Base-by-base conservation (phyloP, 2,329 filamentous ascomycete genomes). In the Phialocephala subalpina region DNA sequence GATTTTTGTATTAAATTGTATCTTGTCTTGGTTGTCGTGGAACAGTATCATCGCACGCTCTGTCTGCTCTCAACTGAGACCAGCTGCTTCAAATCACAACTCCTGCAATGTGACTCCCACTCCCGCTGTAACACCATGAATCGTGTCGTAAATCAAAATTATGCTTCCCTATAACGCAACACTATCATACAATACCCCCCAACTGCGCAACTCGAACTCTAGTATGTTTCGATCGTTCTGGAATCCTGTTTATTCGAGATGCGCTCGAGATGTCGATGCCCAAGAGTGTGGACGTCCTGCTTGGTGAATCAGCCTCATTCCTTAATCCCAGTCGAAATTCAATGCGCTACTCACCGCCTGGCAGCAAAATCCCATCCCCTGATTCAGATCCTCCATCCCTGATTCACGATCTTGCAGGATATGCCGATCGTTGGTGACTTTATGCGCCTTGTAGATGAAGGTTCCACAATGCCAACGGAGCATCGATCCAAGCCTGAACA, bases 81-180 rank as follows among this genome's bases (percentile, higher is more conserved):
- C 45, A 49, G 20, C 45, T 14, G 16, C 12, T 33, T n/a, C 14
- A 33, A 42, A 42, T 16, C 20, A 20, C 45, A 22, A 33, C 49
- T 27, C 49, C 49, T 29, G 25, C 11, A 33, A 53, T 18, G 49
- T 33, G 3, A 12, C 18, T 12, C 25, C 4, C 22, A 6, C 49
- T 29, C 49, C 11, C 7, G 27, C 25, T 53, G 25, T 16, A 53
- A 53, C 12, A 3, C 49, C 49, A 33, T 33, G 49, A 29, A n/a
- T 53, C 49, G 49, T 53, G 49, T 53, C 49, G 49, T 53, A 53
- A 29, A 53, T 33, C 49, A 18, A 29, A 18, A 33, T 16, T 53
- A 53, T 29, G 25, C 25, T 5, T 53, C 49, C 9, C 45, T 2
- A 22, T 7, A 53, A 53, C 11, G 49, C 49, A 53, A 18, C 49